A percentile compares a stretch with the other conserved stretches of the same genome.
phyloP scores from a whole-genome alignment of 2,329 filamentous ascomycete species.

The Pseudogymnoascus sp. region DNA sequence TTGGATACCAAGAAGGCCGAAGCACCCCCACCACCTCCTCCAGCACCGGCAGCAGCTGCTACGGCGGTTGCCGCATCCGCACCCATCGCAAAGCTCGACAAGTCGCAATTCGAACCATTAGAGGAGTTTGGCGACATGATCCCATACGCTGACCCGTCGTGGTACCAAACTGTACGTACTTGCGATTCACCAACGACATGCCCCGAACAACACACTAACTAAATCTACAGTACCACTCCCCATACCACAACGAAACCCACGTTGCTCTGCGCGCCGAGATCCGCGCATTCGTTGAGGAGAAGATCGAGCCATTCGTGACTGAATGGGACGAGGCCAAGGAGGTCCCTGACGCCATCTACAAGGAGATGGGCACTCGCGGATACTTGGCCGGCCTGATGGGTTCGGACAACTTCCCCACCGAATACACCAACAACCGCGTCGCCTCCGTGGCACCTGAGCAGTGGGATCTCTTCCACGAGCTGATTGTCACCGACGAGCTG shows the following conservation, averaged over 20 bases:
- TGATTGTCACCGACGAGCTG: constrained; percentile 90
- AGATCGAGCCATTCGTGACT: constrained; percentile 81
- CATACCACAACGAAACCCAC: constrained; percentile 93
- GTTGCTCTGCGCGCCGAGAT: constrained; percentile 84
- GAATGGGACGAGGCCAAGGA: constrained; percentile 97
- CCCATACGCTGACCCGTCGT: constrained; percentile 84
- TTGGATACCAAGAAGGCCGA: constrained; percentile 73
- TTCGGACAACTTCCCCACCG: constrained; percentile 62
- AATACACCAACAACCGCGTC: constrained; percentile 63
- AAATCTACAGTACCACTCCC: constrained; percentile 69
- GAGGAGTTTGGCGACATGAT: constrained; percentile 81
- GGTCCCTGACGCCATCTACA: constrained; percentile 84
- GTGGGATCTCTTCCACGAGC: constrained; percentile 98
- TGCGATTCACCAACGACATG: neutral
- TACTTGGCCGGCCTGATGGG: constrained; percentile 91
- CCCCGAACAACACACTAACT: constrained; percentile 3
- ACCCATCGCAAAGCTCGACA: constrained; percentile 30
- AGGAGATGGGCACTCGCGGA: constrained; percentile 85
- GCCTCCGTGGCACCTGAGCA: constrained; percentile 75
- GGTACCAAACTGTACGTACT: constrained; percentile 83
- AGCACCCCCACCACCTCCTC: constrained; percentile 41
- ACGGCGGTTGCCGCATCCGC: constrained; percentile 50
- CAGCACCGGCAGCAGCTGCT: constrained; percentile 36
- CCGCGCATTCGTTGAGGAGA: constrained; percentile 81
- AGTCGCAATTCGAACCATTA: constrained; percentile 60